Percentiles rank a stretch among this genome's conserved stretches.
These are phyloP conservation scores for Falciphora oryzae DNA, from an alignment of 2,329 filamentous ascomycete genomes.

Conservation along the genomic window DNA sequence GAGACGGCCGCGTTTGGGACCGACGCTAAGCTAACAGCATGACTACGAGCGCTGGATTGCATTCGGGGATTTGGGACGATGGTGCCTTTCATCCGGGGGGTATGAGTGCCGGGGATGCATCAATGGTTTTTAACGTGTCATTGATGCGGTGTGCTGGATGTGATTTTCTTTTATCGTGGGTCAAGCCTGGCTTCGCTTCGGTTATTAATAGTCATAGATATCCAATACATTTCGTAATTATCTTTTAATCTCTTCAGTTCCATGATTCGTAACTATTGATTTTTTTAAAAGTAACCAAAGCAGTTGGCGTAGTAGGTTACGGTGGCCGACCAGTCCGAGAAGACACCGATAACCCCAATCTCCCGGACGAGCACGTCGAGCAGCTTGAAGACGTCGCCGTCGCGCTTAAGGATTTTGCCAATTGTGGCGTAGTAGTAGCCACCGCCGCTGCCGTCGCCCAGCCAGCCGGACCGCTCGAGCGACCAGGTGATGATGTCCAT, in stretches of 20 bases:
- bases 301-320: constrained; percentile 69
- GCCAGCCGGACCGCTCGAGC: constrained; percentile 58
- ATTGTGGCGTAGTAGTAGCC: constrained; percentile 54
- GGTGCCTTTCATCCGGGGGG: no score
- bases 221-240: background rate
- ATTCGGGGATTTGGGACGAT: no score
- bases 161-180: no score
- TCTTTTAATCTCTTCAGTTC: background rate
- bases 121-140: no score
- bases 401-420: constrained; percentile 48
- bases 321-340: constrained; percentile 65
- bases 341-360: constrained; percentile 56
- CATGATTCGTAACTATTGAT: no score
- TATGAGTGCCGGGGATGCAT: no score
- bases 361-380: constrained; percentile 58
- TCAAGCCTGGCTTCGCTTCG: no score
- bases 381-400: constrained; percentile 63
- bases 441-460: constrained; percentile 41
- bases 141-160: no score
- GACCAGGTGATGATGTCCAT: constrained; percentile 64
- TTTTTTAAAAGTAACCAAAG: constrained; percentile 34
- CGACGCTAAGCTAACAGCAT: no score
- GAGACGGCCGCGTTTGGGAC: no score
- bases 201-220: background rate
- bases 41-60: no score